phyloP scores from a whole-genome alignment of 2,329 filamentous ascomycete species.

The Alternaria viburni region DNA sequence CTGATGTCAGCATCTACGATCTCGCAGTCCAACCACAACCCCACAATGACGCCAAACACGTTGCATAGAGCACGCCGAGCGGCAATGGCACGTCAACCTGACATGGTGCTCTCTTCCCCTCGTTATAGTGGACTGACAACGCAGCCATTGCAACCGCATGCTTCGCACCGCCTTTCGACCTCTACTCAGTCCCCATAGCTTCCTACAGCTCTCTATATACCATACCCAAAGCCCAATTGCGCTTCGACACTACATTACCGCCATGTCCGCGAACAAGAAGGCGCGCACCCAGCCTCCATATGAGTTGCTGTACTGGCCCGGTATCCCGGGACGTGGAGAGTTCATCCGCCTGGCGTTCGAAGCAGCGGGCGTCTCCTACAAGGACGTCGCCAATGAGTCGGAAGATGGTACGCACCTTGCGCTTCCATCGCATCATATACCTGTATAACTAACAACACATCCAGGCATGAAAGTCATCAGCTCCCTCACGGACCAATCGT shows the following conservation, averaged over 20 bases:
- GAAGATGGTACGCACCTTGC: constrained; percentile 49
- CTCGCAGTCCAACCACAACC: constrained; percentile 1
- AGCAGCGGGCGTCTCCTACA: constrained; percentile 69
- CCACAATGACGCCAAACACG: constrained; percentile 22
- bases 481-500: constrained; percentile 54
- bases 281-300: constrained; percentile 55
- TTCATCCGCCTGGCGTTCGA: constrained; percentile 75
- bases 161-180: background rate
- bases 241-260: background rate
- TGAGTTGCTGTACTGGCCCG: constrained; percentile 74
- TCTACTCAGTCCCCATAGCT: background rate
- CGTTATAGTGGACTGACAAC: background rate
- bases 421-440: background rate
- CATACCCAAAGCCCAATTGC: background rate
- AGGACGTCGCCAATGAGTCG: constrained; percentile 62
- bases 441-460: background rate
- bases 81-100: background rate
- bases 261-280: constrained; percentile 36
- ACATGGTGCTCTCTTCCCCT: background rate
- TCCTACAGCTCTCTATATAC: background rate
- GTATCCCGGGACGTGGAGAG: constrained; percentile 75
- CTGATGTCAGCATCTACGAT: background rate
- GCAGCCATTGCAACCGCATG: constrained; percentile 6
- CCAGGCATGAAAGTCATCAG: constrained; percentile 57
- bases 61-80: background rate